Evolutionary conservation across 495 filamentous ascomycete genomes (phyloP).

Genomic region (Daldinia concentrica): DNA sequence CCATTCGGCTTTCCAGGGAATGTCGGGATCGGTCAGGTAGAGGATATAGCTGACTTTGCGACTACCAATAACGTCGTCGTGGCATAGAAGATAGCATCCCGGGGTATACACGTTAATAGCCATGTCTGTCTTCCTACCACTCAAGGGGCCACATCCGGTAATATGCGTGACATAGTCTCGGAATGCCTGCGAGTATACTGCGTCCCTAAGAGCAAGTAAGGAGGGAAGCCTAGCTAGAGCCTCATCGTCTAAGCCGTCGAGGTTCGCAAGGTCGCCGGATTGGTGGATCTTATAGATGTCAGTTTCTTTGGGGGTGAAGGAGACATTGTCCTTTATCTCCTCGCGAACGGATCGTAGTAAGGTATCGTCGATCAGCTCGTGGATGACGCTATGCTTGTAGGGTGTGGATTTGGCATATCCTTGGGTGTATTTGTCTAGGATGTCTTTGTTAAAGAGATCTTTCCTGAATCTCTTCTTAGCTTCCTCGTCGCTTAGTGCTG

Average conservation of each 20-base stretch:
- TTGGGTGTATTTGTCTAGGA: constrained; percentile 72
- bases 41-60: constrained; percentile 95
- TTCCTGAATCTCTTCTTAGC: constrained; percentile 71
- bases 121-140: constrained; percentile 97
- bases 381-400: constrained; percentile 93
- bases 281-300: constrained; percentile 99
- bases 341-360: constrained; percentile 87
- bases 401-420: constrained; percentile 77
- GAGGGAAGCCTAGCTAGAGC: constrained; percentile 85
- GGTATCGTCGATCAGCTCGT: constrained; percentile 74
- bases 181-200: constrained; percentile 89
- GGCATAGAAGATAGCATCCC: constrained; percentile 92
- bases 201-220: constrained; percentile 85
- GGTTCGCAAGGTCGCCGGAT: constrained; percentile 95
- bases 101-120: constrained; percentile 98
- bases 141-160: constrained; percentile 84
- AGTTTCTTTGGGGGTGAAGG: constrained; percentile 98
- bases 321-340: constrained; percentile 87
- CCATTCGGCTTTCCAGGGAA: constrained; percentile 91
- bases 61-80: constrained; percentile 98
- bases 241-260: constrained; percentile 87
- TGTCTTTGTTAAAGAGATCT: constrained; percentile 75
- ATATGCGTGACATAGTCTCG: constrained; percentile 86
- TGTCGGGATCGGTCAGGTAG: constrained; percentile 93
- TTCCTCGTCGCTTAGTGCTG: constrained; percentile 56